Base-by-base conservation (phyloP, 2,329 filamentous ascomycete species). In the Fusarium hostae region DNA sequence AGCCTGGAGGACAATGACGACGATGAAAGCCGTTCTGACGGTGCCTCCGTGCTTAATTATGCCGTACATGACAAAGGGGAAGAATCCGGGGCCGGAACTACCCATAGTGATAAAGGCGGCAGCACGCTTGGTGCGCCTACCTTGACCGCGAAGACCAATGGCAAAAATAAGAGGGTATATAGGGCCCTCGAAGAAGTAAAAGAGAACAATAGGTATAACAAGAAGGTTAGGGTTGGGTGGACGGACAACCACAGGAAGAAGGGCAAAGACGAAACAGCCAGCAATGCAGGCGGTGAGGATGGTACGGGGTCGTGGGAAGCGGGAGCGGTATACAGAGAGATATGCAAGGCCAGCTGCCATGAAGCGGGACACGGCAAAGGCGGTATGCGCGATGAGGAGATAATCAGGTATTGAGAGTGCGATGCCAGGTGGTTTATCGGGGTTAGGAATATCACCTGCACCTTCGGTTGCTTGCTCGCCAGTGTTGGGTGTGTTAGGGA, bases 151-250 rank as follows among this genome's bases (percentile, higher is more conserved):
- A 65, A 97, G 90, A 6, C 92, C 92, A 16, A 96, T 86, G 6
- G 92, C 90, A 73, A 94, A 94, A 66, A 96, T 90, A 3, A 95
- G 90, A 0, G 94, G 94, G 85, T 93, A 97, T 74, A 94, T 89
- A 56, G 94, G 93, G 0, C 91, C 92, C 79, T 95, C 93, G 76
- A 93, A 94, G 80, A 97, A 94, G 72, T 94, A 91, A 70, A 92
- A 92, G 32, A 95, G 75, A 41, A 91, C 84, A 5, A 92, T 82
- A 71, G 93, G 90, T n/a, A 89, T 84, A 28, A 84, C 81, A 28
- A 90, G 78, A 1, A 87, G 71, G 69, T 89, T 85, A 0, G 86
- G 81, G 62, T 87, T 82, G 3, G 71, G 59, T 6, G 82, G 82
- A 6, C 78, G 79, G 13, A 89, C 68, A 4, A 85, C 80, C 35